phyloP scores from a whole-genome alignment of 495 filamentous ascomycete genomes.

The Tuber brumale region DNA sequence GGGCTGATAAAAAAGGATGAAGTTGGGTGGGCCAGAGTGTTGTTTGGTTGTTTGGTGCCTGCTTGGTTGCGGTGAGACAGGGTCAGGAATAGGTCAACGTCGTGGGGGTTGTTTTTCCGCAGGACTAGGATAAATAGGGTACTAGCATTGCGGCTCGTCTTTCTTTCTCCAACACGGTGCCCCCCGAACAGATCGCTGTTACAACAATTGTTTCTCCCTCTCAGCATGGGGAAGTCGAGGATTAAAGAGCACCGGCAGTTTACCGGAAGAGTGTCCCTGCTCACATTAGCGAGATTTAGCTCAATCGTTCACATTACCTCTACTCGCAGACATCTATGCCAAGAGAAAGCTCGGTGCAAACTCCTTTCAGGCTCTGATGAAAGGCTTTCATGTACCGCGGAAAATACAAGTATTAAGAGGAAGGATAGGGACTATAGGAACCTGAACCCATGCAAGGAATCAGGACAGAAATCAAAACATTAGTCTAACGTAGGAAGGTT shows the following conservation, averaged over 20 bases:
- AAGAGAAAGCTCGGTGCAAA: no score
- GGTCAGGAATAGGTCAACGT: neutral
- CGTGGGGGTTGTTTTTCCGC: neutral
- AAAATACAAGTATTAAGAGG: no score
- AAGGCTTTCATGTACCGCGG: no score
- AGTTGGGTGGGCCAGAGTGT: neutral
- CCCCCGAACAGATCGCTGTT: neutral
- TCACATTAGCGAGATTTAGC: neutral
- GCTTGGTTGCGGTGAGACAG: neutral
- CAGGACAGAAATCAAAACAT: no score
- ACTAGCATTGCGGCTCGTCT: neutral
- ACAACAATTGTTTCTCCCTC: neutral
- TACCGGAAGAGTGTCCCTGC: neutral
- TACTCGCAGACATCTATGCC: no score
- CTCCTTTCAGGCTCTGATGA: no score
- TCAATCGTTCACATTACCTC: no score
- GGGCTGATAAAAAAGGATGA: neutral
- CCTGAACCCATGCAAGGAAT: no score
- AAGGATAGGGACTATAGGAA: no score
- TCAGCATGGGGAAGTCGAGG: neutral
- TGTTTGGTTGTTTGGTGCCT: neutral
- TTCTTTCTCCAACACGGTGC: neutral
- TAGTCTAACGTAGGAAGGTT: no score
- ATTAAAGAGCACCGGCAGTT: neutral
- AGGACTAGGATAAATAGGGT: neutral